A percentile compares a stretch with the other conserved stretches of the same genome.
These are phyloP conservation scores for Hirsutella rhossiliensis DNA, from an alignment of 2,329 filamentous ascomycete genomes.

Conservation along the genomic window DNA sequence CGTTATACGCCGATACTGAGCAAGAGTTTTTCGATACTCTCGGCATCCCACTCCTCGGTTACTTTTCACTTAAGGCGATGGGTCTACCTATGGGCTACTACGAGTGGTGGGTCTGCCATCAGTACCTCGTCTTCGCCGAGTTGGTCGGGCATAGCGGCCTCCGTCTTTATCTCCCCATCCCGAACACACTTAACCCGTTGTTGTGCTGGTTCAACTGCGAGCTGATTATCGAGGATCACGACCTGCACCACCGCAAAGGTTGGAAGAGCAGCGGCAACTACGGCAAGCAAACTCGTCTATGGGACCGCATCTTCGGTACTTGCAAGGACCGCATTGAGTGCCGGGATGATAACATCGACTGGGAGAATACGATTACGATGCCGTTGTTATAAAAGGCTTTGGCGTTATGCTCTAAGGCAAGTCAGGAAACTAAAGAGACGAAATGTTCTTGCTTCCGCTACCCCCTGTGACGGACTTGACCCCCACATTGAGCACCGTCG, in stretches of 20 bases:
- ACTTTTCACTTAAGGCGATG: slow-evolving; percentile 15
- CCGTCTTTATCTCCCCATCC: slow-evolving; percentile 19
- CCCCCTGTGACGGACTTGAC: too few species aligned
- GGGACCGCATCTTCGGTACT: slow-evolving; percentile 24
- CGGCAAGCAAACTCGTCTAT: slow-evolving; percentile 24
- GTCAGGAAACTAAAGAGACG: too few species aligned
- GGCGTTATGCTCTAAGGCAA: too few species aligned
- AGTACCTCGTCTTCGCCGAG: slow-evolving; percentile 27
- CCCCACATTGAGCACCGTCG: too few species aligned
- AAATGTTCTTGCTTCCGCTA: too few species aligned
- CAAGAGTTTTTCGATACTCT: slow-evolving; percentile 29
- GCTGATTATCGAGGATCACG: slow-evolving; percentile 28
- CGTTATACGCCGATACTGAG: slow-evolving; percentile 26
- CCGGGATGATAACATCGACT: slow-evolving; percentile 17
- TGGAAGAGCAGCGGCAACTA: slow-evolving; percentile 25
- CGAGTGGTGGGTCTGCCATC: slow-evolving; percentile 31
- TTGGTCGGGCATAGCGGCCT: slow-evolving; percentile 24
- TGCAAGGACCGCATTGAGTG: slow-evolving; percentile 23
- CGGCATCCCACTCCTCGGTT: slow-evolving; percentile 25
- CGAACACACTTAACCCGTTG: slow-evolving; percentile 18
- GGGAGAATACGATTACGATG: slow-evolving; percentile 11
- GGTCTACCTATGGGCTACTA: slow-evolving; percentile 31
- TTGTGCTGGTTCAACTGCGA: slow-evolving; percentile 20
- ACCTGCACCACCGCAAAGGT: slow-evolving; percentile 24
- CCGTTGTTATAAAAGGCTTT: slow-evolving; percentile 14